phyloP scores from a whole-genome alignment of 2,329 filamentous ascomycete genomes.

The Diaporthe humulicola region DNA sequence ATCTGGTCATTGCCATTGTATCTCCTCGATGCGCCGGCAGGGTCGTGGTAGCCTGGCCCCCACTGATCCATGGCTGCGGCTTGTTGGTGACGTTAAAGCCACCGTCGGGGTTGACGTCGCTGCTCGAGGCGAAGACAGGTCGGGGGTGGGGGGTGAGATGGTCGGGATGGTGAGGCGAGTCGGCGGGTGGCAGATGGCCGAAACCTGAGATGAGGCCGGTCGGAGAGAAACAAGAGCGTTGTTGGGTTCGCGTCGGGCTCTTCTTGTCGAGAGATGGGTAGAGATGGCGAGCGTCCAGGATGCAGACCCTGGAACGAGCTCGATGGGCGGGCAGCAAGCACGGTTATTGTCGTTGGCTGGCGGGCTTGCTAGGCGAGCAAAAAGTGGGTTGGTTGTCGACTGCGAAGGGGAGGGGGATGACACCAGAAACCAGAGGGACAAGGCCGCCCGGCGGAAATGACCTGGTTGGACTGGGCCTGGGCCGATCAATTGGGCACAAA shows the following conservation, averaged over 20 bases:
- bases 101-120: conserved; percentile 38
- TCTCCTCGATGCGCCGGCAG: conserved; percentile 73
- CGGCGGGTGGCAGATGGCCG: conserved; percentile 17
- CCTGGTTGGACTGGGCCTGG: conserved; percentile 30
- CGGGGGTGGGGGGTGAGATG: neutral
- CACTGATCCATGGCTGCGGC: conserved; percentile 69
- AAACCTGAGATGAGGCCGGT: conserved; percentile 3
- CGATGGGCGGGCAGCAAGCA: conserved; percentile 36
- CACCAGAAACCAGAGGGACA: conserved; percentile 31
- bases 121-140: conserved; percentile 3
- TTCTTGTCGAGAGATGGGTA: conserved; percentile 26
- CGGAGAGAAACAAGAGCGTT: conserved; percentile 20
- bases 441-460: conserved; percentile 27
- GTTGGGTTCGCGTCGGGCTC: conserved; percentile 14
- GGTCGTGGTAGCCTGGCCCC: conserved; percentile 74
- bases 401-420: conserved; percentile 33
- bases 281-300: conserved; percentile 34
- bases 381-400: conserved; percentile 38
- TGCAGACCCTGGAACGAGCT: conserved; percentile 35
- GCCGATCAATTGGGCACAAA: conserved; percentile 38
- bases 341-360: conserved; percentile 36
- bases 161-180: conserved; percentile 17
- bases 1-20: conserved; percentile 66
- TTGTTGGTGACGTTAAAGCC: conserved; percentile 39
- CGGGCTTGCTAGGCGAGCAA: conserved; percentile 36